Evolutionary conservation across 495 filamentous ascomycete genomes (phyloP).

Genomic region (Podospora conica): DNA sequence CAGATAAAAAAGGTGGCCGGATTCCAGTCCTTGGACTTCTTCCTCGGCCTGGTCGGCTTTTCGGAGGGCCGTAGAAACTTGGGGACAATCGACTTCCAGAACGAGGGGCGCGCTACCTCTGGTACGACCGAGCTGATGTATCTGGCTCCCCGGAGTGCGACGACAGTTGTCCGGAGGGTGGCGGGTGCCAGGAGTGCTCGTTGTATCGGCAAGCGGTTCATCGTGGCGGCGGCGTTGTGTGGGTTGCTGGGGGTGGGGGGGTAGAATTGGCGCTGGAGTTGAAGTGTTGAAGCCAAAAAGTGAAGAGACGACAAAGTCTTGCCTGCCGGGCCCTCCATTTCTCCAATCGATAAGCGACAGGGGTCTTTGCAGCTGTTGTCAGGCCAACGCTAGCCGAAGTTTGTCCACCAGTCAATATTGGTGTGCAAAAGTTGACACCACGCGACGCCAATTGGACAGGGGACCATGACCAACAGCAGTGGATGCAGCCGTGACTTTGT

Average conservation of each 20-base stretch:
- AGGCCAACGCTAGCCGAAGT: conserved; percentile 10
- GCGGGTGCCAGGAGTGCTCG: conserved; percentile 5
- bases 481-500: neutral
- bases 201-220: conserved; percentile 10
- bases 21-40: conserved; percentile 72
- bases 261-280: neutral
- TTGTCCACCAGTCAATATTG: conserved; percentile 16
- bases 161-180: neutral
- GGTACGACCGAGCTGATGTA: conserved; percentile 36
- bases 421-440: conserved; percentile 3
- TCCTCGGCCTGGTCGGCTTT: conserved; percentile 15
- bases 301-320: neutral
- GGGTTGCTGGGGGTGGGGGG: neutral
- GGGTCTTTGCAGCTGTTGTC: conserved; percentile 4
- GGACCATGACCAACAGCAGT: conserved; percentile 1
- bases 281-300: conserved; percentile 1
- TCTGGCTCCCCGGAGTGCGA: neutral
- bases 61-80: conserved; percentile 35
- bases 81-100: conserved; percentile 65
- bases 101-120: conserved; percentile 55
- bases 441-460: conserved; percentile 4
- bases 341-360: neutral
- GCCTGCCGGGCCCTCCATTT: conserved; percentile 1
- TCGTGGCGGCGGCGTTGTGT: neutral
- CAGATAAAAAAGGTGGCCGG: conserved; percentile 89